A percentile compares a stretch with the other conserved stretches of the same genome.
Conservation (phyloP, 176 grass and related monocot species). For the Oryza punctata region DNA sequence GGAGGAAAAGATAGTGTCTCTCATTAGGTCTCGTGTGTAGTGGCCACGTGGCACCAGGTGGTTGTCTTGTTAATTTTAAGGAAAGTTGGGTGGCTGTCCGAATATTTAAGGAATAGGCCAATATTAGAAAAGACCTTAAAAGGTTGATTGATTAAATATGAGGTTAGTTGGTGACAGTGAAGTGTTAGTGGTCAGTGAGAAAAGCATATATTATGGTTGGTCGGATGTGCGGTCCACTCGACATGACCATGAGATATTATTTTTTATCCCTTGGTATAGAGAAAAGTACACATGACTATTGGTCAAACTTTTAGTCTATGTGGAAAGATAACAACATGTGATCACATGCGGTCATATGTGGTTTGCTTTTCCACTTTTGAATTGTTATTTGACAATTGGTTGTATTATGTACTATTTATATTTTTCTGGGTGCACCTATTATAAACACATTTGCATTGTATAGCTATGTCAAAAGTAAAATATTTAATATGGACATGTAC, state of each 20-base stretch:
- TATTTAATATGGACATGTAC: no score
- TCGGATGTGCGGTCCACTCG: neutral
- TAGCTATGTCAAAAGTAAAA: no score
- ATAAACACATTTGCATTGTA: no score
- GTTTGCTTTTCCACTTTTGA: neutral
- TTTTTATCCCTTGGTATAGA: rapidly evolving
- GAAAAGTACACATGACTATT: rapidly evolving
- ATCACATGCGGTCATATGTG: no score
- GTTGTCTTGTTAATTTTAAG: neutral
- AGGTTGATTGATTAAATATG: no score
- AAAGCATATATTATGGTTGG: neutral
- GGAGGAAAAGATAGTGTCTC: neutral
- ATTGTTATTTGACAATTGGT: no score
- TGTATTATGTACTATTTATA: no score
- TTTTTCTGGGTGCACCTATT: no score
- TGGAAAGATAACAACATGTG: no score
- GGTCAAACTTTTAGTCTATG: neutral
- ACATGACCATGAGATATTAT: neutral
- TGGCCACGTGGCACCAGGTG: rapidly evolving
- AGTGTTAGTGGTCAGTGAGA: neutral
- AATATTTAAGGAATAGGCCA: neutral
- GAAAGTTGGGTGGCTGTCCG: rapidly evolving
- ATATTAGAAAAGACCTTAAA: neutral
- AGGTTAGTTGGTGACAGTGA: neutral
- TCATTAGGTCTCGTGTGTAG: neutral